Percentiles rank a stretch among this genome's conserved stretches.
These are phyloP conservation scores for Skeletonema tropicum DNA, from an alignment of 108 stramenopile species.

Conservation along the genomic window DNA sequence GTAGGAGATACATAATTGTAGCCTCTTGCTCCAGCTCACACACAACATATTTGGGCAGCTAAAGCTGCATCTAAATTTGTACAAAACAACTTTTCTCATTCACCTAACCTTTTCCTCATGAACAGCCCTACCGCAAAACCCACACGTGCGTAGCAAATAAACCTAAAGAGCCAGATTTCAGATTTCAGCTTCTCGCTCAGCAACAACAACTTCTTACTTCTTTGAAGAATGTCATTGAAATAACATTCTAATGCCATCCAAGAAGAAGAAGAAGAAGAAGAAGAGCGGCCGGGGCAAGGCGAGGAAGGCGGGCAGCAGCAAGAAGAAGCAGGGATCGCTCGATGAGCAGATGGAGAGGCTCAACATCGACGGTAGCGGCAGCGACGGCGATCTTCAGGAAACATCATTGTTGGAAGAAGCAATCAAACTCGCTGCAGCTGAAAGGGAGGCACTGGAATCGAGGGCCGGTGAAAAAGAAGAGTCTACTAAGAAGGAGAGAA, in stretches of 20 bases:
- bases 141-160: no score
- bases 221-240: no score
- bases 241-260: not conserved
- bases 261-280: not conserved
- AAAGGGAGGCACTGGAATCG: not conserved
- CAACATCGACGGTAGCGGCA: not conserved
- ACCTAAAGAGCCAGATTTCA: no score
- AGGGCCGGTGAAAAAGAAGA: not conserved
- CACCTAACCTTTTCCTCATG: no score
- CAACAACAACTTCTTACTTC: no score
- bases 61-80: no score
- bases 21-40: no score
- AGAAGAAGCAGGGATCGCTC: not conserved
- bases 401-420: not conserved
- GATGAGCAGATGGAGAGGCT: not conserved
- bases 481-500: not conserved
- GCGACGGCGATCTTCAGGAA: not conserved
- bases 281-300: not conserved
- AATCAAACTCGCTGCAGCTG: not conserved
- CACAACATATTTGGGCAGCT: no score
- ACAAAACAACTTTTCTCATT: no score
- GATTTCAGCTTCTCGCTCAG: no score
- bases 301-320: not conserved
- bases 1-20: no score
- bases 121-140: no score